Conservation (phyloP, 257 asterid genomes). For the Craterostigma plantagineum region DNA sequence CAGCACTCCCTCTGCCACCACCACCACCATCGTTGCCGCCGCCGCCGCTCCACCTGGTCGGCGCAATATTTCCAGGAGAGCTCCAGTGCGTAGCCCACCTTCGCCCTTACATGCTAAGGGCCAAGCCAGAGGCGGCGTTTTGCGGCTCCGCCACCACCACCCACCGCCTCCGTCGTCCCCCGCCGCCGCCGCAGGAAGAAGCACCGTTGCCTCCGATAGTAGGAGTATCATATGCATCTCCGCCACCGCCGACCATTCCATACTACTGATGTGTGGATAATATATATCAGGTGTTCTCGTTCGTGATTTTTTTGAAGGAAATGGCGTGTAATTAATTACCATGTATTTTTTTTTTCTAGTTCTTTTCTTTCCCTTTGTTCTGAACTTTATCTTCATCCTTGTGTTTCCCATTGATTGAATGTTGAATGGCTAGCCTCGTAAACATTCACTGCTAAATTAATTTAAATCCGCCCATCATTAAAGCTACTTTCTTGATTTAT, state of each 20-base stretch:
- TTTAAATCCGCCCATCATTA: too few species aligned
- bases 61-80: conserved; percentile 7
- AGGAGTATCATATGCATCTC: conserved; percentile 28
- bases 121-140: not conserved
- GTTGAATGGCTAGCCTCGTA: too few species aligned
- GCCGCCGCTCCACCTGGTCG: conserved; percentile 7
- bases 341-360: too few species aligned
- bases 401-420: too few species aligned
- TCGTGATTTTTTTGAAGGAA: too few species aligned
- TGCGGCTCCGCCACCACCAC: conserved; percentile 3
- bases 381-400: too few species aligned
- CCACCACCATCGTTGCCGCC: conserved; percentile 9
- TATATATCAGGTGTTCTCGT: too few species aligned
- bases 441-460: too few species aligned
- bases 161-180: conserved; percentile 8
- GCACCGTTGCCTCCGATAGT: conserved; percentile 22
- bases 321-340: too few species aligned
- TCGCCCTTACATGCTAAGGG: conserved; percentile 11
- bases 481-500: too few species aligned
- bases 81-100: conserved; percentile 18
- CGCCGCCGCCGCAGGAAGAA: conserved; percentile 13
- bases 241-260: conserved; percentile 22
- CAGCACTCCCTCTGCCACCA: conserved; percentile 8
- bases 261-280: conserved; percentile 6
- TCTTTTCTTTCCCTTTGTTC: too few species aligned